Base-by-base conservation (phyloP, 164 flowering plant species). In the Piper betle region DNA sequence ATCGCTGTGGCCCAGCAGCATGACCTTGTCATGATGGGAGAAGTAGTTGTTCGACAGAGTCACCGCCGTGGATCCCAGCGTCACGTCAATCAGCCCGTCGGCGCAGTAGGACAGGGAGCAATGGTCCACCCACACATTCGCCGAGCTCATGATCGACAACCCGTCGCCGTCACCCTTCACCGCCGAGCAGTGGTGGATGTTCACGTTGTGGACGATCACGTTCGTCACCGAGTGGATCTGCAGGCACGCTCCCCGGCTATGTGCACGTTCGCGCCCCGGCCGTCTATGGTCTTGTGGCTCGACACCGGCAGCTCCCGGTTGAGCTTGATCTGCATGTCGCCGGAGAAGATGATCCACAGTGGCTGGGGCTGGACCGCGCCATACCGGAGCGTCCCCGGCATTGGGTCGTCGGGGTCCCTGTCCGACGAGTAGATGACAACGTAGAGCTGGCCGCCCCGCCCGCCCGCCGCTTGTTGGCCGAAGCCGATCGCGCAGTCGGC, bases 401-500 rank as follows among this genome's bases (percentile, higher is more conserved):
- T 69, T 0, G 90, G 92, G 66, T 75, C 76, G 0, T 71, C 78
- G 0, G 84, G 67, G 77, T 84, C 81, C 8, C 43, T 42, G 73
- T 86, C 89, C 6, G 93, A 83, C 15, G 91, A 74, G 73, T 86
- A 88, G 3, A 91, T 86, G 52, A 88, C 96, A 0, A 78, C 64
- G 54, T 88, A 88, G 74, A 82, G 2, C 64, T 62, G 57, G 5
- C 63, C 63, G 41, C 38, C 38, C 33, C 37, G 78, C 81, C 67
- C 95, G 77, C 25, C 79, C 4, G 76, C 41, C 0, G 96, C 82
- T 5, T 68, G 74, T 4, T 50, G 65, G 7, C 87, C 96, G 70
- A 88, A 88, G 56, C 96, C 92, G 37, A 88, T 75, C 8, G 71
- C 81, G 67, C 96, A 88, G 66, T 84, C 92, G n/a, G 92, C 96